phyloP scores from a whole-genome alignment of 345 rosid species.

The Lepidium africanum region DNA sequence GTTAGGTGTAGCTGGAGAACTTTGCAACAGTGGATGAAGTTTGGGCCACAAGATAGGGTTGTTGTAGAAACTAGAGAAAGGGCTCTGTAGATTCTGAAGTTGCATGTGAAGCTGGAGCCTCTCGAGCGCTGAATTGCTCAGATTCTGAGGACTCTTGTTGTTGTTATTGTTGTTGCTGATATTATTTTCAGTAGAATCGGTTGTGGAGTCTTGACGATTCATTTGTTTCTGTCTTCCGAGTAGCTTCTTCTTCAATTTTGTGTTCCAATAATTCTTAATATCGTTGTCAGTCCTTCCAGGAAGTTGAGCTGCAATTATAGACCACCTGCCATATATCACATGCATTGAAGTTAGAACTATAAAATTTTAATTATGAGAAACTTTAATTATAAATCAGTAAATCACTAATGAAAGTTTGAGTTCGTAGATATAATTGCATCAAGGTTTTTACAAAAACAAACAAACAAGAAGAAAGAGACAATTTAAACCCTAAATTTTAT shows the following conservation, averaged over 20 bases:
- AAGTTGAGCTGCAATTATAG: conserved; percentile 95
- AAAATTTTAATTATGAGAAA: background rate
- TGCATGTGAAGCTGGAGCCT: conserved; percentile 93
- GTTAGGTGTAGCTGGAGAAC: background rate
- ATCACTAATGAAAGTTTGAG: background rate
- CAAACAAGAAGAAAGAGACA: conserved; percentile 25
- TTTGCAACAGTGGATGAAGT: conserved; percentile 44
- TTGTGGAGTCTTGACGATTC: conserved; percentile 30
- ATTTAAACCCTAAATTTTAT: conserved; percentile 24
- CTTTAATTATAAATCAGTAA: background rate
- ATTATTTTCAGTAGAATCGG: conserved; percentile 13
- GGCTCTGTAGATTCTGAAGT: conserved; percentile 65
- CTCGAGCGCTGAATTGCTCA: conserved; percentile 76
- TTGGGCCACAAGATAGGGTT: conserved; percentile 72
- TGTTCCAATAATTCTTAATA: conserved; percentile 96
- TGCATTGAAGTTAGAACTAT: background rate
- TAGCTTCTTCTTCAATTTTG: conserved; percentile 89
- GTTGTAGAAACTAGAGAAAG: conserved; percentile 49
- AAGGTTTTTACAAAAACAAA: conserved; percentile 11
- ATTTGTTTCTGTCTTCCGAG: conserved; percentile 72
- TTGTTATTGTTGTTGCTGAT: conserved; percentile 26
- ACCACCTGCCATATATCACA: conserved; percentile 55
- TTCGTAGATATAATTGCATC: background rate
- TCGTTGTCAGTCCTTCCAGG: conserved; percentile 99
- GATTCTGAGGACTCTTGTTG: conserved; percentile 30